Percentiles rank a stretch among this genome's conserved stretches.
Conservation (phyloP, 2,329 filamentous ascomycete genomes). For the Thielaviopsis musarum region DNA sequence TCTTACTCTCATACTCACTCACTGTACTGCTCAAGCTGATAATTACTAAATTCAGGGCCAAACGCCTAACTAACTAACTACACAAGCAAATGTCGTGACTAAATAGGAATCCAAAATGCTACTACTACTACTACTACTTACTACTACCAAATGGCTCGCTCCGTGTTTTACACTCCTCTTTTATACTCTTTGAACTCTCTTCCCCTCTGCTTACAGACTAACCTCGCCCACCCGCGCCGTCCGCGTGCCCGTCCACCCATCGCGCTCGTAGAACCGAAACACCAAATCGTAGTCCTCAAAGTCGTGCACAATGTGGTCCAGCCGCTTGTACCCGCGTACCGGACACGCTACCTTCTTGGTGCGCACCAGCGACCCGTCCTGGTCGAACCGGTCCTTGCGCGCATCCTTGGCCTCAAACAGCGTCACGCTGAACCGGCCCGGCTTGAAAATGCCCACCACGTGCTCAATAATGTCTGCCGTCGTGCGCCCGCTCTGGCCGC, state of each 20-base stretch:
- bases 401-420: constrained; percentile 73
- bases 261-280: constrained; percentile 88
- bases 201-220: neutral
- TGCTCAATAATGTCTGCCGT: constrained; percentile 85
- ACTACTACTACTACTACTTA: too few relatives aligned
- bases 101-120: neutral
- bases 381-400: constrained; percentile 3
- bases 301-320: constrained; percentile 93
- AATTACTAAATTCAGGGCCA: neutral
- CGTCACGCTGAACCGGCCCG: constrained; percentile 93
- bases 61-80: neutral
- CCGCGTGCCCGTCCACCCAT: constrained; percentile 50
- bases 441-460: constrained; percentile 89
- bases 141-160: neutral
- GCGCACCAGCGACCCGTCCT: constrained; percentile 20
- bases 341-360: constrained; percentile 25
- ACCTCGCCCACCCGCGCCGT: constrained; percentile 37
- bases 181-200: neutral
- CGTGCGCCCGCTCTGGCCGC: constrained; percentile 70
- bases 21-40: too few relatives aligned
- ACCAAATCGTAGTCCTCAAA: constrained; percentile 94
- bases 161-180: neutral
- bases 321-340: constrained; percentile 70
- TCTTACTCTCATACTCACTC: neutral
- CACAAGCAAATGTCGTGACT: neutral